These are phyloP conservation scores for Salix suchowensis DNA, from an alignment of 345 rosid species.

Conservation along the genomic window DNA sequence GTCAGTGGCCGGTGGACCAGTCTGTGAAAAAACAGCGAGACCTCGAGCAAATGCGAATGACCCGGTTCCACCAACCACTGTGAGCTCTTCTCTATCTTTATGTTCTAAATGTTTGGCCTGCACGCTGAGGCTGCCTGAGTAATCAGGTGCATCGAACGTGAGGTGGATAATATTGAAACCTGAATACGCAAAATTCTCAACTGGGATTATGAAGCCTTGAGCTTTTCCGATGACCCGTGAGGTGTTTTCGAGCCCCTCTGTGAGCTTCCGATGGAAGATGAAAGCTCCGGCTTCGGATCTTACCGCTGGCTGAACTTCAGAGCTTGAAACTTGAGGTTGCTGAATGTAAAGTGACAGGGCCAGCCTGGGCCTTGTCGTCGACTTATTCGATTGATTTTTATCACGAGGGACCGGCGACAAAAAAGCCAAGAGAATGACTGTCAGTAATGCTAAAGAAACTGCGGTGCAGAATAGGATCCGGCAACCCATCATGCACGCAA, in stretches of 20 bases:
- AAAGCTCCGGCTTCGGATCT: slow-evolving; percentile 40
- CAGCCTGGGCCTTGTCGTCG: slow-evolving; percentile 33
- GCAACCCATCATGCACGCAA: slow-evolving; percentile 42
- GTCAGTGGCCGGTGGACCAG: slow-evolving; percentile 7
- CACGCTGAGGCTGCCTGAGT: slow-evolving; percentile 58
- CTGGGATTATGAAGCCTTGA: slow-evolving; percentile 70
- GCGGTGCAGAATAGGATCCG: slow-evolving; percentile 56
- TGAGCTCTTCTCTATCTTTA: slow-evolving; percentile 43
- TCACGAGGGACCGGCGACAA: slow-evolving; percentile 46
- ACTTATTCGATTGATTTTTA: slow-evolving; percentile 14
- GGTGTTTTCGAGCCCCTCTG: slow-evolving; percentile 66
- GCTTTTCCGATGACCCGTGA: slow-evolving; percentile 65
- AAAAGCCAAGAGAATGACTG: slow-evolving; percentile 54
- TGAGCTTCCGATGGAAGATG: slow-evolving; percentile 55
- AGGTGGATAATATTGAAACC: slow-evolving; percentile 67
- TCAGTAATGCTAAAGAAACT: slow-evolving; percentile 40
- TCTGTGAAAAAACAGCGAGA: slow-evolving; percentile 46
- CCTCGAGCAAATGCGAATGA: slow-evolving; percentile 80
- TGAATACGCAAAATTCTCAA: slow-evolving; percentile 53
- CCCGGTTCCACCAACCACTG: slow-evolving; percentile 76
- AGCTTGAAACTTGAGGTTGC: slow-evolving; percentile 34
- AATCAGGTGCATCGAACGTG: slow-evolving; percentile 50
- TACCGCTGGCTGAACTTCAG: slow-evolving; percentile 9
- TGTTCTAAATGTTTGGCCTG: slow-evolving; percentile 43
- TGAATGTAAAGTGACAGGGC: slow-evolving; percentile 71